A percentile compares a stretch with the other conserved stretches of the same genome.
These are phyloP conservation scores for Candida oleophila DNA, from an alignment of 805 yeast genomes.

Conservation along the genomic window DNA sequence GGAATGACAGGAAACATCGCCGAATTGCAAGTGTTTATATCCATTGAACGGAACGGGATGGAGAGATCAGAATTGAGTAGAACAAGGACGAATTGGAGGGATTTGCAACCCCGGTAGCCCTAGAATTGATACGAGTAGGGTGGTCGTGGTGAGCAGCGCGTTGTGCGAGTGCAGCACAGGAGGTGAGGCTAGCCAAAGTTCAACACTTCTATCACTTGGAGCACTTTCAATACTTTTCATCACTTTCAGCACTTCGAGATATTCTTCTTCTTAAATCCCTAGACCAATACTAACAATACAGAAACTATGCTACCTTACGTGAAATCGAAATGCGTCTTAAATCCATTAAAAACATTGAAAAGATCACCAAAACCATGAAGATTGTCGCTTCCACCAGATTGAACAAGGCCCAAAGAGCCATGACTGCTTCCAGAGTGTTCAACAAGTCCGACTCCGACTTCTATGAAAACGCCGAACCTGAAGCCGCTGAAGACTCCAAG, in stretches of 20 bases:
- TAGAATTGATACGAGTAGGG: neutral
- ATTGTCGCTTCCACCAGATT: constrained; percentile 98
- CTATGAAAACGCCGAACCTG: constrained; percentile 78
- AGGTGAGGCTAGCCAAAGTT: neutral
- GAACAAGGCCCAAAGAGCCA: constrained; percentile 92
- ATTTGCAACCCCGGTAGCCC: no score
- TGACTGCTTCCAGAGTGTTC: constrained; percentile 83
- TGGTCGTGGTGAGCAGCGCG: no score
- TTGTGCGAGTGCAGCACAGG: no score
- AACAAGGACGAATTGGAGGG: constrained; percentile 1
- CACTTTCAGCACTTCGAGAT: no score
- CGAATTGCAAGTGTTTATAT: neutral
- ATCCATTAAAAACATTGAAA: constrained; percentile 97
- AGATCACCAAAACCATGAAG: constrained; percentile 99
- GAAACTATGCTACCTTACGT: constrained; percentile 97
- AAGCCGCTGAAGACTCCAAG: constrained; percentile 54
- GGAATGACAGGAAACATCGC: no score
- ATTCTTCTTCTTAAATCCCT: neutral
- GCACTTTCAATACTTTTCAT: no score
- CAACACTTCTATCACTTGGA: neutral
- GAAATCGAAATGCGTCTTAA: constrained; percentile 98
- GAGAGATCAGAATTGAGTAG: neutral
- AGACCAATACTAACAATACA: constrained; percentile 30
- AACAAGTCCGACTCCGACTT: constrained; percentile 78
- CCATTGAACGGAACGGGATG: neutral